Conservation (phyloP, 768 basidiomycete species). For the Boletus vermiculosoides region DNA sequence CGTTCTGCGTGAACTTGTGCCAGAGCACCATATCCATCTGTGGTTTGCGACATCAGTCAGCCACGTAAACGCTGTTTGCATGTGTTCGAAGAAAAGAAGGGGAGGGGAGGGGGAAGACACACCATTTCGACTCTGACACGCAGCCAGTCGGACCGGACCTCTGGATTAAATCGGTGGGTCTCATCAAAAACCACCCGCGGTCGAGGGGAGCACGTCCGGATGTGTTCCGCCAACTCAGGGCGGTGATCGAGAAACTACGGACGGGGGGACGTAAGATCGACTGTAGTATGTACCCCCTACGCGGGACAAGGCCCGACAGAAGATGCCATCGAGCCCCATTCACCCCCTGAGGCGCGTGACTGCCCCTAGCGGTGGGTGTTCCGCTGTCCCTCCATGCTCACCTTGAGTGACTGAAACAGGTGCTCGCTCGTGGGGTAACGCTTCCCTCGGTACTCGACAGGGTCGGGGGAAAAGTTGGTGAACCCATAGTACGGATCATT, state of each 20-base stretch:
- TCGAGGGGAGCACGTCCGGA: slow-evolving; percentile 33
- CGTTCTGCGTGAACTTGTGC: slow-evolving; percentile 42
- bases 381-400: slow-evolving; percentile 13
- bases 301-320: background rate
- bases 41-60: slow-evolving; percentile 3
- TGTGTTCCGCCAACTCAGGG: slow-evolving; percentile 36
- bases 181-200: slow-evolving; percentile 36
- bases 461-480: slow-evolving; percentile 45
- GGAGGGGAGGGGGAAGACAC: background rate
- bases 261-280: slow-evolving; percentile 13
- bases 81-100: slow-evolving; percentile 14
- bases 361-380: background rate
- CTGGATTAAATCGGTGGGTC: slow-evolving; percentile 36
- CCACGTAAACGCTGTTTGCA: slow-evolving; percentile 8
- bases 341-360: no score
- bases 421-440: slow-evolving; percentile 48
- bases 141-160: slow-evolving; percentile 37
- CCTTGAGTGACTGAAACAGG: slow-evolving; percentile 47
- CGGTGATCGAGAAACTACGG: slow-evolving; percentile 35
- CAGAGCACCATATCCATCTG: slow-evolving; percentile 42
- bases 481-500: slow-evolving; percentile 39
- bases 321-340: background rate
- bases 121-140: slow-evolving; percentile 35
- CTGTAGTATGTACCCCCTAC: background rate
- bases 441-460: slow-evolving; percentile 39